Evolutionary conservation across 345 rosid genomes (phyloP), one percentile per base, ranked within the genome.

Genomic region (Toxicodendron radicans): DNA sequence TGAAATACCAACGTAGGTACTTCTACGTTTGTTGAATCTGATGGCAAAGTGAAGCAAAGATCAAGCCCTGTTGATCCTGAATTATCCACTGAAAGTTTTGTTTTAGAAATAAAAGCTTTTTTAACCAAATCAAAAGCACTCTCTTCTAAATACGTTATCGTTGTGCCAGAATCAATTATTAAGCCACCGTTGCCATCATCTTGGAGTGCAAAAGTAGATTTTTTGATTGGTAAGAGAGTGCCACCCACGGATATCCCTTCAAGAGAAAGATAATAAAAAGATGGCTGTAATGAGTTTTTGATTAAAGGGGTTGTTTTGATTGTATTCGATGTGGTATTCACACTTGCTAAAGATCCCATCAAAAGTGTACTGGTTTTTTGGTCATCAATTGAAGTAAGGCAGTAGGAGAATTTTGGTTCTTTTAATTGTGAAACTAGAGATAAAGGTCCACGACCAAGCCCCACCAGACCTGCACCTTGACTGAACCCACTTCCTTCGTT

Each of bases 91-190:
- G 85, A 63, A 6, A 95, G 89, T 49, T 79, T 76, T n/a, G 83
- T 81, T 33, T 82, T 82, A 3, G 90, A 78, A 17, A 38, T 75
- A 69, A 95, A 93, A 73, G 80, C 97, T 12, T 91, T 59, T 38
- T 74, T 86, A 11, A 95, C 81, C 16, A 58, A 24, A 52, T 78
- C 76, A 48, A 87, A 95, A 5, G 90, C 98, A 5, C 72, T 64
- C 7, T 84, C 73, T 74, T 89, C 93, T 0, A 95, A 70, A 67
- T 91, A 93, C 0, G 99, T 88, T 58, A 95, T 90, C 57, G 98
- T 91, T 0, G 99, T 95, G 46, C 99, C 99, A 0, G 98, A 93
- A 80, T 95, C 99, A 16, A 93, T 93, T 64, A 93, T 90, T 72
- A 93, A n/a, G 12, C 99, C 98, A 51, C 98, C 99, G 0, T 76